Conservation (phyloP, 768 basidiomycete genomes). For the Suillus luteus region DNA sequence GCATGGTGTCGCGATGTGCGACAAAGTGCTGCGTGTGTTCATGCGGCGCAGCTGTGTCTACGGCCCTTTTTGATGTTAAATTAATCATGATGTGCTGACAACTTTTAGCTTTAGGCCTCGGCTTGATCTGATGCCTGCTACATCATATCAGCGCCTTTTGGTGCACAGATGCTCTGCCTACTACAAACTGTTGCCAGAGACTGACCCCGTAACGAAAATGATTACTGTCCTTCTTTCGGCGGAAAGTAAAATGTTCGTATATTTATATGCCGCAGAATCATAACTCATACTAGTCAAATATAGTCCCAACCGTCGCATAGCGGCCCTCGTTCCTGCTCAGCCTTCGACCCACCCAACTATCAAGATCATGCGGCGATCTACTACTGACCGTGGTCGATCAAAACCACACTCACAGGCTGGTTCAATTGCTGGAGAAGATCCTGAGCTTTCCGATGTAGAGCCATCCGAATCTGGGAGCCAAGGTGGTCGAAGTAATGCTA, state of each 20-base stretch:
- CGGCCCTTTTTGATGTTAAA: neutral
- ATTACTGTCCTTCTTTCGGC: constrained; percentile 56
- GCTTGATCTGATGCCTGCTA: constrained; percentile 67
- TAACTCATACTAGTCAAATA: constrained; percentile 20
- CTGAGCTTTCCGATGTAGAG: constrained; percentile 75
- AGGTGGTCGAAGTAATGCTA: constrained; percentile 66
- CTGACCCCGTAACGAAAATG: constrained; percentile 61
- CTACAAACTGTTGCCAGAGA: constrained; percentile 74
- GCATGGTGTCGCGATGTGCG: constrained; percentile 10
- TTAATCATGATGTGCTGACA: constrained; percentile 24
- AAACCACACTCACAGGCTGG: constrained; percentile 70
- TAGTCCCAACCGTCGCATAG: constrained; percentile 71
- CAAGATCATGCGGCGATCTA: constrained; percentile 81
- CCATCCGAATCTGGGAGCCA: constrained; percentile 80
- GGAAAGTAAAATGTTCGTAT: constrained; percentile 77
- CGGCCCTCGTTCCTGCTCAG: constrained; percentile 79
- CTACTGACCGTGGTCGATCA: constrained; percentile 53
- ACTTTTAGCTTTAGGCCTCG: constrained; percentile 47
- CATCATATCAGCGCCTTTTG: constrained; percentile 83
- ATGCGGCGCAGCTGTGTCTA: constrained; percentile 7
- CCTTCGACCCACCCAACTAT: constrained; percentile 71
- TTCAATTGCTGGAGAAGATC: constrained; percentile 75
- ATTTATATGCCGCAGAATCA: neutral
- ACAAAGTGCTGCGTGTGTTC: constrained; percentile 7
- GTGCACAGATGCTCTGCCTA: constrained; percentile 85